Conservation (phyloP, 192 early-diverging fungal species). For the Backusella luteola region DNA sequence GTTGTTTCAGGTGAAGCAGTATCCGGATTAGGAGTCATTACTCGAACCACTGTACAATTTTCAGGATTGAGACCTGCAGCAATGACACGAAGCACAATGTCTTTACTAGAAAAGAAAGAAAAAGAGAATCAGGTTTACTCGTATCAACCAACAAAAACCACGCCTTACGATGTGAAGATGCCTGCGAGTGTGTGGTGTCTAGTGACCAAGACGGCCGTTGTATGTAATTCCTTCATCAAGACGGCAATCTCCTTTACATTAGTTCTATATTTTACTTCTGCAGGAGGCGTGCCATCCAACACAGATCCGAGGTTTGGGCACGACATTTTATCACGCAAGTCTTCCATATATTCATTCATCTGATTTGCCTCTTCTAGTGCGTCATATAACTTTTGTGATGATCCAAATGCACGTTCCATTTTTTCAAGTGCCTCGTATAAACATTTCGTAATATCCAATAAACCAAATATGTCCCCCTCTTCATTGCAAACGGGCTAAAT, state of each 20-base stretch:
- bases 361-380: constrained; percentile 79
- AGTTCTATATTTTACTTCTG: constrained; percentile 61
- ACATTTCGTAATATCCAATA: constrained; percentile 85
- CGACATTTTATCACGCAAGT: constrained; percentile 79
- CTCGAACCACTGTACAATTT: constrained; percentile 91
- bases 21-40: constrained; percentile 95
- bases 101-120: constrained; percentile 37
- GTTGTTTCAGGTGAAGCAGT: constrained; percentile 67
- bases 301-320: constrained; percentile 89
- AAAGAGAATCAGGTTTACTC: neutral
- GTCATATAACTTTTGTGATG: constrained; percentile 77
- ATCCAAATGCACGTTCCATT: constrained; percentile 82
- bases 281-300: constrained; percentile 64
- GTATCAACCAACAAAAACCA: neutral
- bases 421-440: constrained; percentile 83
- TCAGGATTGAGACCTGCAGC: constrained; percentile 85
- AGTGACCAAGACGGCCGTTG: constrained; percentile 75
- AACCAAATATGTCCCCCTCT: constrained; percentile 80
- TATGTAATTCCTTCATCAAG: constrained; percentile 69
- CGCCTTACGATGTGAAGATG: constrained; percentile 70
- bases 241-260: constrained; percentile 72
- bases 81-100: constrained; percentile 85
- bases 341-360: constrained; percentile 70
- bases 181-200: constrained; percentile 76
- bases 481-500: constrained; percentile 78